These are phyloP conservation scores for Wickerhamiella infanticola DNA, from an alignment of 1,139 yeast genomes.

Conservation along the genomic window DNA sequence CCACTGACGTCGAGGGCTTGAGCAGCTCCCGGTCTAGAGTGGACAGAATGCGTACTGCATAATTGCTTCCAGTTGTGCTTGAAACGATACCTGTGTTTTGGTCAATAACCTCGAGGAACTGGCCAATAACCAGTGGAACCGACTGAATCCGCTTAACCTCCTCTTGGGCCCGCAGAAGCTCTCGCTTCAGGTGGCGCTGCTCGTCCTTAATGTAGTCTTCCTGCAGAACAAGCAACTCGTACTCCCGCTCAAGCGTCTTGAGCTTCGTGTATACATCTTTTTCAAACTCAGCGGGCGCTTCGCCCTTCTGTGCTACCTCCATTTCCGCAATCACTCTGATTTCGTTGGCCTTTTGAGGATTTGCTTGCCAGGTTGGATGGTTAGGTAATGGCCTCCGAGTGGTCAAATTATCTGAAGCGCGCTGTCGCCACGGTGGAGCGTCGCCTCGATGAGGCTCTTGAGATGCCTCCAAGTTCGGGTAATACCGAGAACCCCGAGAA, in stretches of 20 bases:
- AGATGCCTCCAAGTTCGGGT: constrained; percentile 11
- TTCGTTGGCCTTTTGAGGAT: no score
- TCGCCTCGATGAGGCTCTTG: constrained; percentile 24
- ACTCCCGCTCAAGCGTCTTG: constrained; percentile 78
- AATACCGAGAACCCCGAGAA: neutral
- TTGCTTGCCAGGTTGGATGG: constrained; percentile 32
- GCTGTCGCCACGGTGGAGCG: constrained; percentile 29
- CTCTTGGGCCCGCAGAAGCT: constrained; percentile 90
- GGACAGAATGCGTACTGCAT: constrained; percentile 85
- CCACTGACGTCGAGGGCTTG: constrained; percentile 91
- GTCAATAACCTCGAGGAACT: constrained; percentile 93
- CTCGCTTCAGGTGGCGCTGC: constrained; percentile 89
- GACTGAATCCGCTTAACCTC: constrained; percentile 95
- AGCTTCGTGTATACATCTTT: constrained; percentile 58
- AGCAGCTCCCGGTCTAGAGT: constrained; percentile 88
- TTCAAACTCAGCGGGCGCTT: neutral
- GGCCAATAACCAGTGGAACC: constrained; percentile 96
- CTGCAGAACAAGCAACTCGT: constrained; percentile 68
- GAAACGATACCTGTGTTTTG: constrained; percentile 94
- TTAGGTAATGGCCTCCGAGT: constrained; percentile 13
- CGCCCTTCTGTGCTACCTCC: no score
- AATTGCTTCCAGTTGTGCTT: constrained; percentile 93
- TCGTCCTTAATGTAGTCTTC: constrained; percentile 97
- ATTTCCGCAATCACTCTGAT: no score
- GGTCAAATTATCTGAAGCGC: constrained; percentile 23